Evolutionary conservation across 2,329 filamentous ascomycete genomes (phyloP), one percentile per base, ranked within the genome.

Genomic region (Stemphylium lycopersici): DNA sequence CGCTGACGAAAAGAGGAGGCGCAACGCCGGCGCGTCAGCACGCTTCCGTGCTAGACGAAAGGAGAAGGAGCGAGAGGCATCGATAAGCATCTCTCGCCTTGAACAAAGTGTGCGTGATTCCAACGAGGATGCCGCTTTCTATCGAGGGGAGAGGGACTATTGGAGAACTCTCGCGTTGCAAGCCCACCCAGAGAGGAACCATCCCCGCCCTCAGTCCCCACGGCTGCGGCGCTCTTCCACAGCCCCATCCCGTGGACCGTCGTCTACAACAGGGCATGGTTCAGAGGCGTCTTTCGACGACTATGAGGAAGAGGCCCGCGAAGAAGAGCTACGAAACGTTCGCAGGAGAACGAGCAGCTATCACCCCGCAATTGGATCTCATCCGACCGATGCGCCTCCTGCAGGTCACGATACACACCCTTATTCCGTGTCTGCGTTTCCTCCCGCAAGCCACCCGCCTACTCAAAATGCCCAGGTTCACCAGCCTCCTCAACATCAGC

Each of bases 1-100:
- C 65, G 90, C 90, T 34, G 90, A 95, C 67, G 90, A 96, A 74
- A 96, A 95, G 77, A 83, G 91, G 51, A 88, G 89, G 72, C 85
- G 91, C 46, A 96, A 96, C 68, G 91, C 91, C 36, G 90, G 90
- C 42, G 91, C 91, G 5, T 96, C 91, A 52, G 90, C 90, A 42
- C 84, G 91, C 55, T 95, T 96, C 62, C 84, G 91, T 50, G 86
- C 87, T 68, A 84, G 92, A 55, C 87, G 91, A 69, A 96, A 96
- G 77, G 90, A 92, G 68, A 88, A 89, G 72, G 90, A 93, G 71
- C 85, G 84, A 64, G 88, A 91, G 71, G 88, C 88, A 52, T 84
- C 85, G 13, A 81, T 83, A 49, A 87, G 84, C 44, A 87, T 93
- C 59, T 81, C 89, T 45, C 84, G 87, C 62, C 79, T 93, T 48